phyloP scores from a whole-genome alignment of 2,329 filamentous ascomycete species.

The Fonsecaea erecta region DNA sequence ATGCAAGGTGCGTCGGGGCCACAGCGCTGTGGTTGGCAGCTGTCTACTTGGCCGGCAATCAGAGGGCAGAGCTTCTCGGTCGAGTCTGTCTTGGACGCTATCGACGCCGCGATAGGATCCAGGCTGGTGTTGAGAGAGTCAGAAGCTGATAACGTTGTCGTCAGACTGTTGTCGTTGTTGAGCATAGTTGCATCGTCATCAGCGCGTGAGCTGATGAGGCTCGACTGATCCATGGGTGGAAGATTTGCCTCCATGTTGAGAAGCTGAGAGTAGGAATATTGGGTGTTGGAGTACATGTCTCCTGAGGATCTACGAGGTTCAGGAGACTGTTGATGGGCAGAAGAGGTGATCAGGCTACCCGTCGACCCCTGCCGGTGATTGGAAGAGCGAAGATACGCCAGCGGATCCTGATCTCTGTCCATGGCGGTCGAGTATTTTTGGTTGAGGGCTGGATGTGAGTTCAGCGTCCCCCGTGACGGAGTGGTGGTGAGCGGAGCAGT shows the following conservation, averaged over 20 bases:
- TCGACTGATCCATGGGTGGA: constrained; percentile 34
- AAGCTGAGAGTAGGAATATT: constrained; percentile 34
- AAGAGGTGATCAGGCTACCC: constrained; percentile 16
- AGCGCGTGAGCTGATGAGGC: constrained; percentile 31
- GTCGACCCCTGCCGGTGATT: constrained; percentile 26
- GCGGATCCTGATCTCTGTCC: constrained; percentile 30
- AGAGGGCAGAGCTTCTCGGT: constrained; percentile 36
- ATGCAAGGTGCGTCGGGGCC: constrained; percentile 38
- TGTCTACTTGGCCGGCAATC: constrained; percentile 35
- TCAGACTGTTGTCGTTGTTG: constrained; percentile 26
- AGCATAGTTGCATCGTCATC: constrained; percentile 33
- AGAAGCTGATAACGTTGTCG: constrained; percentile 23
- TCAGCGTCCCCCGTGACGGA: constrained; percentile 13
- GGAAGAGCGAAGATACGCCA: constrained; percentile 27
- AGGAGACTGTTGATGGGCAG: constrained; percentile 27
- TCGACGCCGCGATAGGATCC: constrained; percentile 29
- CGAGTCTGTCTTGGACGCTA: constrained; percentile 23
- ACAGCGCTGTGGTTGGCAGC: constrained; percentile 34
- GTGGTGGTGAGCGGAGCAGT: constrained; percentile 28
- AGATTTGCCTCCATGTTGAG: constrained; percentile 35
- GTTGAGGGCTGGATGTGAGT: constrained; percentile 12
- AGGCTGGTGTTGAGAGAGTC: constrained; percentile 32
- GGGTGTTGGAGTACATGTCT: constrained; percentile 31
- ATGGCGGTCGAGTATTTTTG: constrained; percentile 33
- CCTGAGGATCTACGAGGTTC: constrained; percentile 25